phyloP scores from a whole-genome alignment of 1,284 basidiomycete species.

The Heliocybe sulcata region DNA sequence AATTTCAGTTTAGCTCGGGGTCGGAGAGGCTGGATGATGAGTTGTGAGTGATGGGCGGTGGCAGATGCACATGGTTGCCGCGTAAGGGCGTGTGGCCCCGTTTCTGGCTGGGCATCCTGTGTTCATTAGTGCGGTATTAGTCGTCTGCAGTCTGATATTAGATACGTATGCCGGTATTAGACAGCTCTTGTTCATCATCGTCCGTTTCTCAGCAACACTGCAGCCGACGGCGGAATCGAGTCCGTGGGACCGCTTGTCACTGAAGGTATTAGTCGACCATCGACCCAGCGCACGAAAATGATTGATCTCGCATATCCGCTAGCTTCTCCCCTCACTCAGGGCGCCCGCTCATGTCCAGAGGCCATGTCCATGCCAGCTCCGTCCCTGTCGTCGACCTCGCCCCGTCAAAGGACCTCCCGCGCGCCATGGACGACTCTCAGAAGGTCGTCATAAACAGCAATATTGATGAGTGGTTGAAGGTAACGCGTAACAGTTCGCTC shows the following conservation, averaged over 20 bases:
- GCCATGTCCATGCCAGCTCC: background rate
- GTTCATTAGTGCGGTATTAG: too few species aligned
- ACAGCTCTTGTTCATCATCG: background rate
- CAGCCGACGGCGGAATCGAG: background rate
- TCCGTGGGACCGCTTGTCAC: background rate
- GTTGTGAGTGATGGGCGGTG: too few species aligned
- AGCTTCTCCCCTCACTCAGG: background rate
- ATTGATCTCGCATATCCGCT: background rate
- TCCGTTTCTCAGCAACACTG: background rate
- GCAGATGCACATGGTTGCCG: too few species aligned
- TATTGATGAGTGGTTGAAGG: constrained; percentile 1
- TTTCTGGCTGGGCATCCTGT: too few species aligned
- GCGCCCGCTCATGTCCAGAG: background rate
- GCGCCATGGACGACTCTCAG: background rate
- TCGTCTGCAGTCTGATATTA: too few species aligned
- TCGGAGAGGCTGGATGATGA: too few species aligned
- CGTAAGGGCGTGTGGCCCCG: too few species aligned
- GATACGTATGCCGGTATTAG: too few species aligned
- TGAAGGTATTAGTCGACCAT: background rate
- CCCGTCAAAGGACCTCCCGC: background rate
- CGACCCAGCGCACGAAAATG: background rate
- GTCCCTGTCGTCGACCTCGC: background rate
- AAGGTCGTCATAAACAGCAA: background rate
- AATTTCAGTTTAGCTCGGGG: too few species aligned
- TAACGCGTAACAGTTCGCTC: background rate